phyloP scores from a whole-genome alignment of 257 asterid species.

The Solanum piurae region DNA sequence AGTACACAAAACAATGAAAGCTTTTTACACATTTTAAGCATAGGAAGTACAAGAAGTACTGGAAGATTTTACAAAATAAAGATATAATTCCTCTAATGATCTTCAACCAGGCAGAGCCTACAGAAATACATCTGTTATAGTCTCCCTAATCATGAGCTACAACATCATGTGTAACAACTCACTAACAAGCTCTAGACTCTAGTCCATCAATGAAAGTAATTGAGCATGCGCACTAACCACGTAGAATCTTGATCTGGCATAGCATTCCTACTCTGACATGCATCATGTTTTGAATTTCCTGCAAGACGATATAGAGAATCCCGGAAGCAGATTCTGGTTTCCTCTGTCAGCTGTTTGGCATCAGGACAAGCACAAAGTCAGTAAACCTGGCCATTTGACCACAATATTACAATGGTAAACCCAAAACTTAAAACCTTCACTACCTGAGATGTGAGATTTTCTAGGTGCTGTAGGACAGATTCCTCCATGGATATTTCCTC shows the following conservation, averaged over 20 bases:
- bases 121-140: neutral
- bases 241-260: neutral
- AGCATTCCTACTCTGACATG: neutral
- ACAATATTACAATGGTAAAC: neutral
- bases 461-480: constrained; percentile 25
- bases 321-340: constrained; percentile 39
- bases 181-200: neutral
- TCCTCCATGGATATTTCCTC: constrained; percentile 17
- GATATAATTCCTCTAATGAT: neutral
- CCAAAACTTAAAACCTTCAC: neutral
- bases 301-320: constrained; percentile 53
- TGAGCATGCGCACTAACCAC: neutral
- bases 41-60: neutral
- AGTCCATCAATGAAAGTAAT: neutral
- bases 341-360: constrained; percentile 18
- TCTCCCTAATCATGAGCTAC: neutral
- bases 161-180: neutral
- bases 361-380: neutral
- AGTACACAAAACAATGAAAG: neutral
- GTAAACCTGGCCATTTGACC: neutral
- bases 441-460: constrained; percentile 33
- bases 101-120: neutral
- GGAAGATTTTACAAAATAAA: neutral
- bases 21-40: neutral
- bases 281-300: constrained; percentile 28